phyloP scores from a whole-genome alignment of 140 eudicot genomes.

The Senecio squalidus region DNA sequence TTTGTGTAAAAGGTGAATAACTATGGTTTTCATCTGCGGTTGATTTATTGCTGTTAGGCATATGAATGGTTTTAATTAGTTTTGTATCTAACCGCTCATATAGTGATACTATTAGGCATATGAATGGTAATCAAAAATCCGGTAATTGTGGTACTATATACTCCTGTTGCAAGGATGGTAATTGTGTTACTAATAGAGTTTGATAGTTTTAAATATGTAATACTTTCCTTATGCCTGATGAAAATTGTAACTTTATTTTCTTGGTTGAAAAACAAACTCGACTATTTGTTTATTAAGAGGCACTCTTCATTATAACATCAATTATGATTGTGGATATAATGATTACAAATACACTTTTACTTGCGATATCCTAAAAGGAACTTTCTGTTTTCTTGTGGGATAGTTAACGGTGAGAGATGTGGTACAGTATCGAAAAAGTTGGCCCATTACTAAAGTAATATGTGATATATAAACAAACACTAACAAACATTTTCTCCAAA shows the following conservation, averaged over 20 bases:
- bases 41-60: background rate
- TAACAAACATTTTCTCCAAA: constrained; percentile 21
- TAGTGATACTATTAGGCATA: background rate
- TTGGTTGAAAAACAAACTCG: background rate
- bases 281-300: background rate
- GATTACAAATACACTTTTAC: background rate
- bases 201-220: background rate
- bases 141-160: background rate
- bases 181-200: background rate
- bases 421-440: background rate
- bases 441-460: constrained; percentile 10
- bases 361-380: constrained; percentile 14
- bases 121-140: background rate
- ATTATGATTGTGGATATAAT: no score
- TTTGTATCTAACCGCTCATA: background rate
- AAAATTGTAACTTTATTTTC: background rate
- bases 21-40: background rate
- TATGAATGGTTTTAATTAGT: background rate
- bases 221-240: background rate
- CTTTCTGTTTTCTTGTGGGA: constrained; percentile 12
- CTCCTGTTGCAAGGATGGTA: background rate
- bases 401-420: constrained; percentile 6
- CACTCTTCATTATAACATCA: background rate
- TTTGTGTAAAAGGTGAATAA: constrained; percentile 4
- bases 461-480: constrained; percentile 24